phyloP scores from a whole-genome alignment of 176 grass and related monocot species.

The Musa beccarii region DNA sequence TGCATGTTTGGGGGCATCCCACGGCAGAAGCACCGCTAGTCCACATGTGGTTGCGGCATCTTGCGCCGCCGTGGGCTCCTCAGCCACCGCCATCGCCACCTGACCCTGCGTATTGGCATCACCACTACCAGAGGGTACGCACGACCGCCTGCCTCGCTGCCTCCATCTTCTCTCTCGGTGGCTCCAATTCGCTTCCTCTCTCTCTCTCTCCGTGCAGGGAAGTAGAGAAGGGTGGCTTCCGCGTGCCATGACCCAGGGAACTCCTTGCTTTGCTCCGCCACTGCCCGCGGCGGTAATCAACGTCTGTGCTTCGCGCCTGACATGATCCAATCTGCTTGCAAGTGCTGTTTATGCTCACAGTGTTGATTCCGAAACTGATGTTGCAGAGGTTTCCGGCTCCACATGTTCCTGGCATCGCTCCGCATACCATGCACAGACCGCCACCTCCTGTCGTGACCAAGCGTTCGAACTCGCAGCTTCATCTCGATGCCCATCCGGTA shows the following conservation, averaged over 20 bases:
- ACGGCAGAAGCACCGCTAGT: conserved; percentile 20
- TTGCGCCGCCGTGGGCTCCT: conserved; percentile 8
- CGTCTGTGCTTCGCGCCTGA: too few species aligned
- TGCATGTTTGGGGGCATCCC: conserved; percentile 36
- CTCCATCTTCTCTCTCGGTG: neutral
- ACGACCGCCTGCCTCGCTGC: neutral
- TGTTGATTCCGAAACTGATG: too few species aligned
- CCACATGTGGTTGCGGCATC: conserved; percentile 30
- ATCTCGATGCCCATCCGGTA: conserved; percentile 69
- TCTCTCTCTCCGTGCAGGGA: conserved; percentile 16
- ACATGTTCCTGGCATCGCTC: conserved; percentile 34
- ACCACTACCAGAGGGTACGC: conserved; percentile 48
- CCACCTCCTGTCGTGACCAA: conserved; percentile 9
- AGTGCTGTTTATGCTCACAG: too few species aligned
- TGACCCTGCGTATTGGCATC: conserved; percentile 61
- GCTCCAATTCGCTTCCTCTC: too few species aligned
- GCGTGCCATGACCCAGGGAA: conserved; percentile 33
- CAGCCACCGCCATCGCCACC: conserved; percentile 14
- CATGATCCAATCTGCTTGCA: too few species aligned
- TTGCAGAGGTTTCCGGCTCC: conserved; percentile 51
- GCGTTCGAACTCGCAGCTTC: conserved; percentile 38
- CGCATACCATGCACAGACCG: conserved; percentile 49
- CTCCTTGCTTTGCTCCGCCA: conserved; percentile 45
- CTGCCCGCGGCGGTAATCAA: conserved; percentile 42
- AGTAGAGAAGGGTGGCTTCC: conserved; percentile 31